Percentiles rank a stretch among this genome's conserved stretches.
These are phyloP conservation scores for Leccinum fibrillosum DNA, from an alignment of 768 basidiomycete species.

Conservation along the genomic window DNA sequence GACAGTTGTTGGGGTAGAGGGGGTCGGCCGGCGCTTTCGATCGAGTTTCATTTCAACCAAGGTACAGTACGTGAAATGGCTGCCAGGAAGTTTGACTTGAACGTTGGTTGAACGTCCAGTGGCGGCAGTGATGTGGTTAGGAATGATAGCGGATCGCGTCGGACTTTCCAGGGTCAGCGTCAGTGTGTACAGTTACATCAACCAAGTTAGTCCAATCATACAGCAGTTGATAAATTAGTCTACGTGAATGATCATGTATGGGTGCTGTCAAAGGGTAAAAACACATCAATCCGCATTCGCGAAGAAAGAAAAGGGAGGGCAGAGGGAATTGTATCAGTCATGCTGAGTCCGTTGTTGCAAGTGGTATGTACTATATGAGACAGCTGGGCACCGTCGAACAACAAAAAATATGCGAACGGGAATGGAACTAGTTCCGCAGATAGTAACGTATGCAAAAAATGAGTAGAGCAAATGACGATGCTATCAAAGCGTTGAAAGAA, in stretches of 20 bases:
- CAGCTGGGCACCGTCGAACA: not conserved
- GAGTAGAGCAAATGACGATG: constrained; percentile 9
- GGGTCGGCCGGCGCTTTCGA: not conserved
- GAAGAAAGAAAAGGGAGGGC: not conserved
- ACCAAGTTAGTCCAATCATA: not conserved
- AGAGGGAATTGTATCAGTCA: not conserved
- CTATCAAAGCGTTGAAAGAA: constrained; percentile 13
- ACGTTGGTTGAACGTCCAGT: not conserved
- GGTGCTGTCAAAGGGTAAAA: not conserved
- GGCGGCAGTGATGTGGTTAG: not conserved
- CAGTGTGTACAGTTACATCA: too few species aligned
- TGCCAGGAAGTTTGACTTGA: not conserved
- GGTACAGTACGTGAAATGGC: not conserved
- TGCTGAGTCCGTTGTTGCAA: constrained; percentile 12
- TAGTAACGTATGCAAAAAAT: constrained; percentile 21
- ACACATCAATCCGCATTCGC: not conserved
- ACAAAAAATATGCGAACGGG: not conserved
- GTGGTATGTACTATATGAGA: not conserved
- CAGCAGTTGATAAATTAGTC: constrained; percentile 21
- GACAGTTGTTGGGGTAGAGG: not conserved
- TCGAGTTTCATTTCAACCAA: not conserved
- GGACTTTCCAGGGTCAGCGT: not conserved
- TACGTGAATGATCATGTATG: constrained; percentile 10
- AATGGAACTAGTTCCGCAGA: constrained; percentile 9
- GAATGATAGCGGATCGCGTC: not conserved